Base-by-base conservation (phyloP, 164 flowering plant species). In the Stephania japonica region DNA sequence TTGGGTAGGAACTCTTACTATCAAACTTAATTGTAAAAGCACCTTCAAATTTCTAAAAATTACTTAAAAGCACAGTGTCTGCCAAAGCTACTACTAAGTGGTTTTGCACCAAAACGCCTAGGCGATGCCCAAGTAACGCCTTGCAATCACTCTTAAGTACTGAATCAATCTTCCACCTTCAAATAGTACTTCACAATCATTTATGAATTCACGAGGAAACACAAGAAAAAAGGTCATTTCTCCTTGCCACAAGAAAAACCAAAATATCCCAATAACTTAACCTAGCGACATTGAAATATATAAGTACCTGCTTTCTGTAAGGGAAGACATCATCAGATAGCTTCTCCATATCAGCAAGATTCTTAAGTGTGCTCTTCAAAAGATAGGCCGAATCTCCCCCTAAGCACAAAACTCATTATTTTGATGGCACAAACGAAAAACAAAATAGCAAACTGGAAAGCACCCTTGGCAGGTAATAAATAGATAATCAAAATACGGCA, bases 311-410 rank as follows among this genome's bases (percentile, higher is more conserved):
- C 75, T 92, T 93, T 75, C 97, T 86, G 81, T 75, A 87, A 59
- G 87, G 85, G 47, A 96, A 85, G 72, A 87, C 93, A 78, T 89
- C 93, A 77, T 93, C 97, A 3, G 91, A 80, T 76, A 90, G 78
- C 75, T 88, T 83, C 83, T 96, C 92, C 86, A 93, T 85, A 21
- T 89, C 94, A 38, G 82, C 92, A 81, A 96, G 81, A 82, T 83
- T 89, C 84, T 75, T 80, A 44, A 93, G 76, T 18, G 86, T 84
- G 65, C 86, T 89, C 72, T 79, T 86, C 84, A 91, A 72, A 23
- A 96, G 80, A 78, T 85, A 77, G 19, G 80, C 75, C 56, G 98
- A 92, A 79, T 75, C 63, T 10, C 65, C 73, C 43, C 96, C 99
- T 95, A 78, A 63, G 76, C 13, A 70, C 50, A 41, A 53, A 44